A percentile compares a stretch with the other conserved stretches of the same genome.
These are phyloP conservation scores for Singerocomus inundabilis DNA, from an alignment of 1,284 basidiomycete species.

Conservation along the genomic window DNA sequence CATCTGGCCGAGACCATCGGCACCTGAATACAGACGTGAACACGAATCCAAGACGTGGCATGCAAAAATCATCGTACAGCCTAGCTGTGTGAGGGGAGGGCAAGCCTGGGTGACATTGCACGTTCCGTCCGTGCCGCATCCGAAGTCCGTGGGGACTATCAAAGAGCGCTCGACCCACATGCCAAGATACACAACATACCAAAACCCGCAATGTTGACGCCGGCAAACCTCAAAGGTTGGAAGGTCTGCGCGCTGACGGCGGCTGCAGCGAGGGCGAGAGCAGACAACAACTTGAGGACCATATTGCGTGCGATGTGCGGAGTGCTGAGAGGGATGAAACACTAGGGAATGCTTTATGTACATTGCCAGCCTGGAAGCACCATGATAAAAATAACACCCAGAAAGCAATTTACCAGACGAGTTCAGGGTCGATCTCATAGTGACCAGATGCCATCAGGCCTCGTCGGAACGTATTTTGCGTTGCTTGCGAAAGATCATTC, in stretches of 20 bases:
- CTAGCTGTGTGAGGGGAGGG: constrained; percentile 22
- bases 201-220: constrained; percentile 29
- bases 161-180: background rate
- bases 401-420: constrained; percentile 2
- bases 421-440: background rate
- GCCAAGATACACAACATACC: constrained; percentile 7
- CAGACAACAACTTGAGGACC: constrained; percentile 8
- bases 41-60: background rate
- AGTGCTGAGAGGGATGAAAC: background rate
- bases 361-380: background rate
- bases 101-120: constrained; percentile 14
- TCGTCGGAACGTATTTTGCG: background rate
- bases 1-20: constrained; percentile 42
- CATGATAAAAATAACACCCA: constrained; percentile 11
- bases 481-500: background rate
- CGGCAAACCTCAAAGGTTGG: constrained; percentile 19
- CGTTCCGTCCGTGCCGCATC: constrained; percentile 23
- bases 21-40: constrained; percentile 10
- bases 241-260: constrained; percentile 10
- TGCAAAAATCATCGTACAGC: constrained; percentile 11
- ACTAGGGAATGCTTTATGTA: constrained; percentile 14
- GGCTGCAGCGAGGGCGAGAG: constrained; percentile 4
- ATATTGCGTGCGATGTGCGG: constrained; percentile 6
- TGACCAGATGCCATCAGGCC: background rate
- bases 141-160: constrained; percentile 19